A percentile compares a stretch with the other conserved stretches of the same genome.
These are phyloP conservation scores for Gossypium davidsonii DNA, from an alignment of 441 rosid genomes.

Conservation along the genomic window DNA sequence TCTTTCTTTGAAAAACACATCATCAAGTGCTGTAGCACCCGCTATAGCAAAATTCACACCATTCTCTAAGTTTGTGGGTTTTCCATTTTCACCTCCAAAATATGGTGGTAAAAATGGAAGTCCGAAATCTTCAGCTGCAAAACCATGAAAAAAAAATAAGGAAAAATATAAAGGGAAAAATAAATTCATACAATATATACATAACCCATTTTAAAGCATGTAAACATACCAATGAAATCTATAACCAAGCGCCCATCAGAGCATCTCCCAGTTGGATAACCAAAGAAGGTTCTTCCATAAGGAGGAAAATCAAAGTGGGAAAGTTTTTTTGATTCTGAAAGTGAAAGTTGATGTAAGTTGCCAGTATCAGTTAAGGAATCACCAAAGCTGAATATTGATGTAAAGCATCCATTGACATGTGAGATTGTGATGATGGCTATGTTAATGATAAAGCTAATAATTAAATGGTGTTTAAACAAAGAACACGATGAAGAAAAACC, in stretches of 20 bases:
- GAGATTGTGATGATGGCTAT: background rate
- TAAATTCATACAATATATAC: background rate
- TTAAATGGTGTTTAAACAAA: background rate
- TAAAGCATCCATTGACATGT: constrained; percentile 3
- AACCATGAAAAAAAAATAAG: background rate
- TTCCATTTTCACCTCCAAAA: constrained; percentile 19
- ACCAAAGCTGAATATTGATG: constrained; percentile 50
- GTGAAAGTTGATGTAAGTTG: constrained; percentile 15
- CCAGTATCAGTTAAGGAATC: constrained; percentile 55
- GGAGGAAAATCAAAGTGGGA: constrained; percentile 26
- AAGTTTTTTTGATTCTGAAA: constrained; percentile 14
- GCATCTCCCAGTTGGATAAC: constrained; percentile 31
- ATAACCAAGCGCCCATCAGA: constrained; percentile 50
- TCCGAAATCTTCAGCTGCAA: constrained; percentile 28
- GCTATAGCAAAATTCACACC: constrained; percentile 54
- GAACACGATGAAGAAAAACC: background rate
- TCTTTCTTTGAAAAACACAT: constrained; percentile 20
- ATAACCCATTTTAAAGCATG: background rate
- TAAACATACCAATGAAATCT: constrained; percentile 37
- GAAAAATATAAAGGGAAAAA: no score
- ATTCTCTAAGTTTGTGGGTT: constrained; percentile 2
- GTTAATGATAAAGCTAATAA: background rate
- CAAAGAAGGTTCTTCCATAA: constrained; percentile 38
- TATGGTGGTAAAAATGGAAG: constrained; percentile 39
- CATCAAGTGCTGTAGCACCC: constrained; percentile 50